Percentiles rank a stretch among this genome's conserved stretches.
Conservation (phyloP, 2,329 filamentous ascomycete species). For the Aspergillus transmontanensis region DNA sequence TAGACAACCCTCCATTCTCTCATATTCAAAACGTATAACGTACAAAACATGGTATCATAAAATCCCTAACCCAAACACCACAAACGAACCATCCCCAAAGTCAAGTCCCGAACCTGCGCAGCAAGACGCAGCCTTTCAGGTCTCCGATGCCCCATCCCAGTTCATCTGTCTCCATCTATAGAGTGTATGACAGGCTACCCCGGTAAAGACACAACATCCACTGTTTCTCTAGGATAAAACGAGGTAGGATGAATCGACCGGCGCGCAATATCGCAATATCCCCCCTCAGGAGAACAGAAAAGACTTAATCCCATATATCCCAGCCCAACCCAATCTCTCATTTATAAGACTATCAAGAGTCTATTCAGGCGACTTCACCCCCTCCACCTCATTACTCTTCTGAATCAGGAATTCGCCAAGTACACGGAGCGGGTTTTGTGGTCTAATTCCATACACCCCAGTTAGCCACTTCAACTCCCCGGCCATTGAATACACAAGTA, state of each 20-base stretch:
- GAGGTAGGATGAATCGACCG: no score
- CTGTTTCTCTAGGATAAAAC: no score
- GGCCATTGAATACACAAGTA: no score
- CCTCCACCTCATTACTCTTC: constrained; percentile 67
- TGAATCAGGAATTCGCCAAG: constrained; percentile 72
- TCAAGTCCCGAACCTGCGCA: background rate
- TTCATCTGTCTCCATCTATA: background rate
- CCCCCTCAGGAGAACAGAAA: no score
- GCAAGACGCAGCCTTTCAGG: background rate
- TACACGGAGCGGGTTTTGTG: constrained; percentile 67
- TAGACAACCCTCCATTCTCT: background rate
- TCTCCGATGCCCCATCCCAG: background rate
- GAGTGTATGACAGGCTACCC: background rate
- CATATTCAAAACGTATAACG: background rate
- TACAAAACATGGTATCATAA: background rate
- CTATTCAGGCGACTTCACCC: constrained; percentile 31
- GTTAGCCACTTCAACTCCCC: background rate
- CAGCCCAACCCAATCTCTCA: background rate
- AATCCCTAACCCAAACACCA: background rate
- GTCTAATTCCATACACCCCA: constrained; percentile 46
- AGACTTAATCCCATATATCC: background rate
- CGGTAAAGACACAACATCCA: no score
- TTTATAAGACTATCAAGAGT: background rate
- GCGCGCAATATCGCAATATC: no score
- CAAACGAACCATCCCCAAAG: background rate